Evolutionary conservation across 768 basidiomycete species (phyloP).

Genomic region (Lepiota brunneoincarnata): DNA sequence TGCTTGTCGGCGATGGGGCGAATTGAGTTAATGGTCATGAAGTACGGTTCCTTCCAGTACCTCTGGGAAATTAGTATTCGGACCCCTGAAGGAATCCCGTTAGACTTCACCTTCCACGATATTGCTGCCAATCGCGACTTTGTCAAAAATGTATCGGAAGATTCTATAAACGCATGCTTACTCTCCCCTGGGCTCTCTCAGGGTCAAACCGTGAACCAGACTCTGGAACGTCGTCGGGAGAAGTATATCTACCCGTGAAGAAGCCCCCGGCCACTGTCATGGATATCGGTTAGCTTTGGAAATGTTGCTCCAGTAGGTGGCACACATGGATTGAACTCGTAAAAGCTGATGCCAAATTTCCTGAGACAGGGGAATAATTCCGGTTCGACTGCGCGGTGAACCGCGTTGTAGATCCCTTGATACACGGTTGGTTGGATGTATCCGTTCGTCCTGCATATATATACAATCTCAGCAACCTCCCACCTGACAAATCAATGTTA

Average conservation of each 20-base stretch:
- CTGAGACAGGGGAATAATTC: conserved; percentile 55
- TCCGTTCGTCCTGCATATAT: conserved; percentile 52
- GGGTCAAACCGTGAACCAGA: conserved; percentile 58
- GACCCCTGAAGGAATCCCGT: conserved; percentile 4
- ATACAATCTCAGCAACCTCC: conserved; percentile 62
- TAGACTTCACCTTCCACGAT: conserved; percentile 34
- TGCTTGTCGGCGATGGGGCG: conserved; percentile 43
- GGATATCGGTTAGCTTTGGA: neutral
- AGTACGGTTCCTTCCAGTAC: conserved; percentile 55
- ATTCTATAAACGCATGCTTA: conserved; percentile 15
- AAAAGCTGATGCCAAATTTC: conserved; percentile 55
- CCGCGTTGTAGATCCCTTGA: conserved; percentile 43
- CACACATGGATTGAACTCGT: conserved; percentile 54
- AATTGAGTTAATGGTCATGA: conserved; percentile 45
- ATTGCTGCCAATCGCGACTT: conserved; percentile 22
- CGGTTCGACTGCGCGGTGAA: conserved; percentile 37
- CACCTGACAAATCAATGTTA: conserved; percentile 31
- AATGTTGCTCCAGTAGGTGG: neutral
- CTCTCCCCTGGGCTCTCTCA: conserved; percentile 41
- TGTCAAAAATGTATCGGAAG: neutral
- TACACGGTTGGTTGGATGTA: conserved; percentile 57
- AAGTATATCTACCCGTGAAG: conserved; percentile 51
- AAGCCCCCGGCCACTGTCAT: conserved; percentile 55
- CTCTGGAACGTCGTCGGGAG: conserved; percentile 38
- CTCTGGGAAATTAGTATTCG: conserved; percentile 20